Conservation (phyloP, 371 early-diverging fungal genomes). For the Rhizoclosmatium hyalinum region DNA sequence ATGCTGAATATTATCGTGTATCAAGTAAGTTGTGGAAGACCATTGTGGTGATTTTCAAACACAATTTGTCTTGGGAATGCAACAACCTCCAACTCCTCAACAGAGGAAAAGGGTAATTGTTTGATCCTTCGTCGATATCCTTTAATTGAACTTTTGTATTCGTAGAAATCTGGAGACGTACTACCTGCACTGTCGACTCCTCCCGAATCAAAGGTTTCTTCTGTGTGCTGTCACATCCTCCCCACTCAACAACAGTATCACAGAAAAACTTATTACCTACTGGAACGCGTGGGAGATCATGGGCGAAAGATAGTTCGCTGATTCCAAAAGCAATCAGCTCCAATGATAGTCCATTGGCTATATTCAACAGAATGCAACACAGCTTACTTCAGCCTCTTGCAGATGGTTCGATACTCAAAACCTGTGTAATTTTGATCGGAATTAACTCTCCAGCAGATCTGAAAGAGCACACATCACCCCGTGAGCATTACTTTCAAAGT, state of each 20-base stretch:
- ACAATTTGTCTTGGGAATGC: not conserved
- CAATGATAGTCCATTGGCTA: slow-evolving; percentile 37
- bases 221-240: not conserved
- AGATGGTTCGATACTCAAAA: slow-evolving; percentile 12
- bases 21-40: too few species aligned
- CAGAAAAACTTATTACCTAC: slow-evolving; percentile 48
- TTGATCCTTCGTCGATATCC: not conserved
- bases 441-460: slow-evolving; percentile 16
- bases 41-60: too few species aligned
- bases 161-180: slow-evolving; percentile 26
- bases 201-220: slow-evolving; percentile 4
- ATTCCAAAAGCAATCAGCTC: slow-evolving; percentile 39
- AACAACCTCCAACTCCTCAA: not conserved
- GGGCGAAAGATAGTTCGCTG: slow-evolving; percentile 51
- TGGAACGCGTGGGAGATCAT: slow-evolving; percentile 53
- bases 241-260: not conserved
- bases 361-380: slow-evolving; percentile 47
- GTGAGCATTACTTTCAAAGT: slow-evolving; percentile 25
- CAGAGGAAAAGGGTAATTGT: not conserved
- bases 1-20: too few species aligned
- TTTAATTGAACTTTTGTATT: not conserved
- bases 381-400: slow-evolving; percentile 34
- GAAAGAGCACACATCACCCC: slow-evolving; percentile 7
- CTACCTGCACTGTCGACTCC: slow-evolving; percentile 10
- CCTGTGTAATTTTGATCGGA: not conserved